These are phyloP conservation scores for Verticillium dahliae DNA, from an alignment of 2,329 filamentous ascomycete species.

Conservation along the genomic window DNA sequence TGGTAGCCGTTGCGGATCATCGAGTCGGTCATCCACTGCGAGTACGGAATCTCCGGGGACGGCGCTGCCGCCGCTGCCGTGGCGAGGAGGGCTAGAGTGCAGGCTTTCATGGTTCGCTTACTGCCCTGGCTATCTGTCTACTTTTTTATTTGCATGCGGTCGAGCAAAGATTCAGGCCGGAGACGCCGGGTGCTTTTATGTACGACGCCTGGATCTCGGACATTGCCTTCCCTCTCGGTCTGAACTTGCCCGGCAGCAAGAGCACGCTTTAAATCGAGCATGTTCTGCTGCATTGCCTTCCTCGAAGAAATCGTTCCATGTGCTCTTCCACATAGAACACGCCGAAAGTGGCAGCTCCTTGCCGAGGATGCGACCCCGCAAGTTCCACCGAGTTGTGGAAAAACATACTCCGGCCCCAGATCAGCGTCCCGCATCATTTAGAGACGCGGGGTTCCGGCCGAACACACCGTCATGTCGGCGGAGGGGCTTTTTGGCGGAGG, in stretches of 20 bases:
- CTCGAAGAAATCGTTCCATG: neutral
- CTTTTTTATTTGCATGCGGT: neutral
- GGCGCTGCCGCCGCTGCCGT: neutral
- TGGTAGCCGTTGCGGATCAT: constrained; percentile 28
- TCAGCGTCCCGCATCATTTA: neutral
- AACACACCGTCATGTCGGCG: neutral
- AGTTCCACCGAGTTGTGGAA: constrained; percentile 1
- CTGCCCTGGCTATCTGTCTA: neutral
- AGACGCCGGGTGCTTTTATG: neutral
- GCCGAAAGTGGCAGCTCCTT: neutral
- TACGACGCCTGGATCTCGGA: neutral
- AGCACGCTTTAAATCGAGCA: neutral
- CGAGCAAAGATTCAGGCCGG: neutral
- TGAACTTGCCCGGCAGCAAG: neutral
- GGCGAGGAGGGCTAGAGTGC: neutral
- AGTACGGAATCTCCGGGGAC: constrained; percentile 15
- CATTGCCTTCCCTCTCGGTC: neutral
- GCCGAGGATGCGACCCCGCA: neutral
- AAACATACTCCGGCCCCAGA: neutral
- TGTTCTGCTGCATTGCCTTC: neutral
- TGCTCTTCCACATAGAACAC: neutral
- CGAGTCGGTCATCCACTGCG: constrained; percentile 36
- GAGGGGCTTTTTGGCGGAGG: neutral
- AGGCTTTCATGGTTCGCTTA: neutral
- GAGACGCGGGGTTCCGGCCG: neutral